phyloP scores from a whole-genome alignment of 1,284 basidiomycete genomes.

The Fomitiporia mediterranea region DNA sequence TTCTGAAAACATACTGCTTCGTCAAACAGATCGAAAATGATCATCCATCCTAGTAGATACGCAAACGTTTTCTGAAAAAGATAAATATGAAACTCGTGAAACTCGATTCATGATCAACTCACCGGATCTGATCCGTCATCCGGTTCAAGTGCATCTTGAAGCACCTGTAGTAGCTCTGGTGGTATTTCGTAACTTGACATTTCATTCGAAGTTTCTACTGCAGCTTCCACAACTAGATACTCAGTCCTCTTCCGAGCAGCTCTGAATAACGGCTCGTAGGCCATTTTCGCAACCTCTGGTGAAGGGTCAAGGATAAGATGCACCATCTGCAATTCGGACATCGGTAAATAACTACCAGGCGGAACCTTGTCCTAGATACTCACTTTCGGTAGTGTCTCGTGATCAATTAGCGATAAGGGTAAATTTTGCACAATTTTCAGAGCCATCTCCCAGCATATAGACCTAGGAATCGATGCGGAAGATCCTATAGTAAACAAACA shows the following conservation, averaged over 20 bases:
- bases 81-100: not conserved
- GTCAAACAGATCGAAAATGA: conserved; percentile 82
- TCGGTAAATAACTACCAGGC: not conserved
- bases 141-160: conserved; percentile 41
- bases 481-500: conserved; percentile 29
- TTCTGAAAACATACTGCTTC: conserved; percentile 62
- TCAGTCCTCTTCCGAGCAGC: conserved; percentile 71
- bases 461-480: conserved; percentile 51
- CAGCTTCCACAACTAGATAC: conserved; percentile 80
- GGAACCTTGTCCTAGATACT: not conserved
- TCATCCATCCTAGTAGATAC: conserved; percentile 87
- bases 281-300: conserved; percentile 61
- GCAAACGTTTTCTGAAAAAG: conserved; percentile 45
- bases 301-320: conserved; percentile 69
- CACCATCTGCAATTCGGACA: conserved; percentile 51
- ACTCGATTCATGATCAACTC: conserved; percentile 17
- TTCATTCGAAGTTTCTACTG: conserved; percentile 57
- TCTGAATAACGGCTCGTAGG: conserved; percentile 59
- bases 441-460: conserved; percentile 61
- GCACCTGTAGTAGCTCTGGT: conserved; percentile 57
- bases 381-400: conserved; percentile 61
- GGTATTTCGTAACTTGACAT: conserved; percentile 55
- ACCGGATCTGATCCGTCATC: conserved; percentile 11
- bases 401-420: conserved; percentile 58
- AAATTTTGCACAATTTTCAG: conserved; percentile 66